phyloP scores from a whole-genome alignment of 495 filamentous ascomycete species.

The Penicillium canescens region DNA sequence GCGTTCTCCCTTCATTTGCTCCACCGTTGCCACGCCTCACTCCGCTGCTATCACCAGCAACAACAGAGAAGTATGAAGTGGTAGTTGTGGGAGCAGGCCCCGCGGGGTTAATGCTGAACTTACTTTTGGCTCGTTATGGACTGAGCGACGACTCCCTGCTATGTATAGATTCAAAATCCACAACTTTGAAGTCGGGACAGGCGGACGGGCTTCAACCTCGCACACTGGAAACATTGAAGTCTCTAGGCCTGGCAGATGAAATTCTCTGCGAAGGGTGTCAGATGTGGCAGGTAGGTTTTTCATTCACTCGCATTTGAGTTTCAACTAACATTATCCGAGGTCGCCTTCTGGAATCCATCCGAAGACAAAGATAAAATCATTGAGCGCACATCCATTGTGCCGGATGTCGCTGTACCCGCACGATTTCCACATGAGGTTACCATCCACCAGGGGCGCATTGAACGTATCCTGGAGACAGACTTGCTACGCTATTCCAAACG shows the following conservation, averaged over 20 bases:
- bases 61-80: conserved; percentile 41
- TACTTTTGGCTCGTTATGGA: conserved; percentile 51
- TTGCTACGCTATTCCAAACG: conserved; percentile 48
- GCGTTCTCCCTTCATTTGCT: conserved; percentile 39
- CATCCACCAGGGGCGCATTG: conserved; percentile 63
- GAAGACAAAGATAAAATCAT: conserved; percentile 46
- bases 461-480: conserved; percentile 60
- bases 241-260: conserved; percentile 37
- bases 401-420: conserved; percentile 46
- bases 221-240: conserved; percentile 64
- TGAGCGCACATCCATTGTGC: conserved; percentile 51
- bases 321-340: conserved; percentile 15
- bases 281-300: conserved; percentile 43
- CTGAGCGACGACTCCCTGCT: conserved; percentile 42
- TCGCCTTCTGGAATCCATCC: conserved; percentile 53
- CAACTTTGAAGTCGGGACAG: conserved; percentile 52
- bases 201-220: conserved; percentile 65
- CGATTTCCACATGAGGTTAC: conserved; percentile 56
- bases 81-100: conserved; percentile 48
- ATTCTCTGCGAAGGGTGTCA: conserved; percentile 39
- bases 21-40: conserved; percentile 11
- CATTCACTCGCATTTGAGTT: conserved; percentile 18
- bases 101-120: conserved; percentile 47
- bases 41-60: conserved; percentile 36
- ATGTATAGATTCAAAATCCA: conserved; percentile 48